A percentile compares a stretch with the other conserved stretches of the same genome.
phyloP scores from a whole-genome alignment of 352 stramenopile genomes.

The Phytophthora ramorum region DNA sequence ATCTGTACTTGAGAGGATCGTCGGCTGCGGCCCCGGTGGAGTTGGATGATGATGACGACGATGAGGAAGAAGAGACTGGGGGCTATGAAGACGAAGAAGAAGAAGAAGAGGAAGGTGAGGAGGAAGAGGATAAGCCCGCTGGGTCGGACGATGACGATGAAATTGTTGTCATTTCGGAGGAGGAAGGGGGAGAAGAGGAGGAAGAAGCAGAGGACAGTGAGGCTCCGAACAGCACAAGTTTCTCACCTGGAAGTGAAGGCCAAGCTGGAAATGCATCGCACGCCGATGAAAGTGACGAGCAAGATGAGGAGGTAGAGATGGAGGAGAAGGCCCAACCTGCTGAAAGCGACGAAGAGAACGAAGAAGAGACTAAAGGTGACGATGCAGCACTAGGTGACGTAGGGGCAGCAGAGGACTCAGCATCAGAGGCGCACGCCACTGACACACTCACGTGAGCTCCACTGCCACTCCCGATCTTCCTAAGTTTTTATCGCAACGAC shows the following conservation, averaged over 20 bases:
- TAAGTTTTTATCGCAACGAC: constrained; percentile 32
- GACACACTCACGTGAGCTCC: constrained; percentile 19
- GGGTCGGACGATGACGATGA: constrained; percentile 36
- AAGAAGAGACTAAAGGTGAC: constrained; percentile 27
- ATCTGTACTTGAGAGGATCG: constrained; percentile 58
- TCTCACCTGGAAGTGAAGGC: constrained; percentile 17
- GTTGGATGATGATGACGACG: constrained; percentile 63
- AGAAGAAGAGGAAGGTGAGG: constrained; percentile 24
- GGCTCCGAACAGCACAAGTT: background rate
- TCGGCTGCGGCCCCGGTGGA: constrained; percentile 60
- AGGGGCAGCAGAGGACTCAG: constrained; percentile 13
- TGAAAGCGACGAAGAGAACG: constrained; percentile 36
- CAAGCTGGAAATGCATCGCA: constrained; percentile 5
- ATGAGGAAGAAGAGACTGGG: constrained; percentile 45
- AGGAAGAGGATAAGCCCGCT: constrained; percentile 31
- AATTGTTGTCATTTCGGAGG: constrained; percentile 59
- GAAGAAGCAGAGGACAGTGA: constrained; percentile 29
- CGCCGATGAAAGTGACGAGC: constrained; percentile 6
- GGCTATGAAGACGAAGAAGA: constrained; percentile 43
- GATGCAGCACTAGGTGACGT: constrained; percentile 39
- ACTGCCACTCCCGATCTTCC: constrained; percentile 9
- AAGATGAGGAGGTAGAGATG: constrained; percentile 26
- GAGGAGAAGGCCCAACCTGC: constrained; percentile 27
- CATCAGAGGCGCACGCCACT: constrained; percentile 5
- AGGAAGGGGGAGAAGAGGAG: constrained; percentile 35